These are phyloP conservation scores for Amanita inopinata DNA, from an alignment of 768 basidiomycete species.

Conservation along the genomic window DNA sequence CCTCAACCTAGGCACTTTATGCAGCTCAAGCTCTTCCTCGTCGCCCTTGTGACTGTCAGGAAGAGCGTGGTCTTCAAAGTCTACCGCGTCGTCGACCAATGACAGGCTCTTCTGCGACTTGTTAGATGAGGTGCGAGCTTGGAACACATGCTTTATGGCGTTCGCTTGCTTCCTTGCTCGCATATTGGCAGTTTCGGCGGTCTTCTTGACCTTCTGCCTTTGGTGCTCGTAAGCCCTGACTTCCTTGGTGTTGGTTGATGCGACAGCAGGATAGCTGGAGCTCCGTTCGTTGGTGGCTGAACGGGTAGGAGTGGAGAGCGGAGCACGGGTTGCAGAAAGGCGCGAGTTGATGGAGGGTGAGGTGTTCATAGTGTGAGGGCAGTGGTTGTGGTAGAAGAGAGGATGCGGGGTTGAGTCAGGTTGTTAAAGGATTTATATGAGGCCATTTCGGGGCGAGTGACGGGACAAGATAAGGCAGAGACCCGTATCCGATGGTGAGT, in stretches of 20 bases:
- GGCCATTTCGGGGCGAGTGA: neutral
- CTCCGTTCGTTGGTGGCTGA: neutral
- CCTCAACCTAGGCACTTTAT: constrained; percentile 9
- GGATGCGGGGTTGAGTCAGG: neutral
- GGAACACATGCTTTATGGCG: constrained; percentile 6
- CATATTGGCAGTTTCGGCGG: constrained; percentile 28
- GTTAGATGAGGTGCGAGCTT: constrained; percentile 6
- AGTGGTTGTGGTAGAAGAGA: constrained; percentile 1
- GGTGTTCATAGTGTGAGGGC: neutral
- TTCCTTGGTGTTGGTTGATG: constrained; percentile 21
- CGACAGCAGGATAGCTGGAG: neutral
- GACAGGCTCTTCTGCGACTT: constrained; percentile 10
- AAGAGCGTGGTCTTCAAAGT: constrained; percentile 6
- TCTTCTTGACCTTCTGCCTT: constrained; percentile 35
- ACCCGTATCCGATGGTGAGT: too few species aligned
- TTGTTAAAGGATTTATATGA: neutral
- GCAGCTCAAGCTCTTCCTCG: constrained; percentile 7
- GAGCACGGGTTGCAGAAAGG: neutral
- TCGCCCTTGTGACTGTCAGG: neutral
- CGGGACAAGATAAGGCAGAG: constrained; percentile 6
- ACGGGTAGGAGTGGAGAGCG: neutral
- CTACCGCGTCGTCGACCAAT: constrained; percentile 10
- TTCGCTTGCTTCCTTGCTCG: constrained; percentile 22
- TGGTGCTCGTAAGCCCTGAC: constrained; percentile 40
- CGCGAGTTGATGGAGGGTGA: neutral